phyloP scores from a whole-genome alignment of 1,284 basidiomycete species.

The Ceratobasidium sp. region DNA sequence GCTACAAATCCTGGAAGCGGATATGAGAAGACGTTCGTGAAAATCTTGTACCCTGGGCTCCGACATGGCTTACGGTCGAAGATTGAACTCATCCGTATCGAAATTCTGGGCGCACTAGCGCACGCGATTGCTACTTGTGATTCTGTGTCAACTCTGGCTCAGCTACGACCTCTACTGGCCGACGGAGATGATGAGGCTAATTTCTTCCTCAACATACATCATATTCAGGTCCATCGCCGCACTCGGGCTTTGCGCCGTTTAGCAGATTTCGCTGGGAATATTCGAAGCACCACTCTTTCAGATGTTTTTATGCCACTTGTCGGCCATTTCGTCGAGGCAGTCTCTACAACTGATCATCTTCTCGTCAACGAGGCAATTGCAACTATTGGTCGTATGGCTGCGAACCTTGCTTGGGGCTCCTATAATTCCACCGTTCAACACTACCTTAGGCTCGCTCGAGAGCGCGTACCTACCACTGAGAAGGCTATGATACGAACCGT shows the following conservation, averaged over 20 bases:
- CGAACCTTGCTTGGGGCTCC: constrained; percentile 83
- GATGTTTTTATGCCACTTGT: constrained; percentile 93
- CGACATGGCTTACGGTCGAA: constrained; percentile 85
- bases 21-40: constrained; percentile 70
- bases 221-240: constrained; percentile 94
- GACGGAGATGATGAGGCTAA: constrained; percentile 95
- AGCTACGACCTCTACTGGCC: constrained; percentile 88
- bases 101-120: constrained; percentile 86
- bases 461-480: constrained; percentile 77
- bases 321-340: constrained; percentile 82
- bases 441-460: constrained; percentile 82
- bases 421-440: constrained; percentile 88
- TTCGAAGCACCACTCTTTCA: constrained; percentile 81
- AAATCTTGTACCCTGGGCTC: constrained; percentile 84
- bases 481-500: constrained; percentile 89
- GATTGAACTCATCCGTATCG: constrained; percentile 89
- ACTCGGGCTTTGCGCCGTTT: constrained; percentile 90
- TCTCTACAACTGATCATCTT: constrained; percentile 86
- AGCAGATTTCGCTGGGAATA: constrained; percentile 77
- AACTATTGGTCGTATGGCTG: constrained; percentile 81
- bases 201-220: constrained; percentile 97
- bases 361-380: constrained; percentile 92
- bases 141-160: constrained; percentile 73
- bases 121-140: constrained; percentile 80
- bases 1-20: constrained; percentile 38